Base-by-base conservation (phyloP, 441 rosid genomes). In the Pelargonium citronellum region DNA sequence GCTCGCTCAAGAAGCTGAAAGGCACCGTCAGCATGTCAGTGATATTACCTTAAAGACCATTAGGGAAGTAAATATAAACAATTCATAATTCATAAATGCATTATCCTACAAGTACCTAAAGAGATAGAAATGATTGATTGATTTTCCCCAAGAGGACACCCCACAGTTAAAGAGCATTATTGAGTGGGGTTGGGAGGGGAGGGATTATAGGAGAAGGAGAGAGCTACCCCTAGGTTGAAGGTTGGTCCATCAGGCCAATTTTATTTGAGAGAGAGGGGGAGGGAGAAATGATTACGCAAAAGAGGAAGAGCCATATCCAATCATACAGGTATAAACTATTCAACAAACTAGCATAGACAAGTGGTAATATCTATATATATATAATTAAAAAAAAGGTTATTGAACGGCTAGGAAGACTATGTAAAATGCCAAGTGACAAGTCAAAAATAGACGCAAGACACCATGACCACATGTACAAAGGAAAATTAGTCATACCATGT, bases 1-100 rank as follows among this genome's bases (percentile, higher is more conserved):
- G 69, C 74, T 71, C 69, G 71, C 72, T 75, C 79, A 13, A 75
- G 72, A 51, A 75, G 67, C 79, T 75, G 66, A 70, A 24, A 37
- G 34, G 65, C 22, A 11, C 15, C 65, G 24, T 22, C 7, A 49
- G 22, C 62, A 55, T 16, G 62, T 55, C 62, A 55, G 62, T 7
- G 7, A 2, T 55, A 55, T 16, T 55, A 55, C 17, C 3, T 55
- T 55, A 55, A 55, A 55, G 24, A 17, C 24, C 62, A 55, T 55
- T 55, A 37, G 16, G 62, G 60, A 53, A 53, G 16, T 51, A 15
- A 51, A n/a, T 5, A 51, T 51, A n/a, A 51, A 16, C n/a, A 51
- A 51, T 51, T 51, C 13, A 16, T 6, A 53, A 53, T 53, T 53
- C n/a, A 15, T 13, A n/a, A 53, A 13, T 15, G 19, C 60, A 16